Evolutionary conservation across 1,284 basidiomycete genomes (phyloP), one percentile per base, ranked within the genome.

Genomic region (Xerocomus amazonicus): DNA sequence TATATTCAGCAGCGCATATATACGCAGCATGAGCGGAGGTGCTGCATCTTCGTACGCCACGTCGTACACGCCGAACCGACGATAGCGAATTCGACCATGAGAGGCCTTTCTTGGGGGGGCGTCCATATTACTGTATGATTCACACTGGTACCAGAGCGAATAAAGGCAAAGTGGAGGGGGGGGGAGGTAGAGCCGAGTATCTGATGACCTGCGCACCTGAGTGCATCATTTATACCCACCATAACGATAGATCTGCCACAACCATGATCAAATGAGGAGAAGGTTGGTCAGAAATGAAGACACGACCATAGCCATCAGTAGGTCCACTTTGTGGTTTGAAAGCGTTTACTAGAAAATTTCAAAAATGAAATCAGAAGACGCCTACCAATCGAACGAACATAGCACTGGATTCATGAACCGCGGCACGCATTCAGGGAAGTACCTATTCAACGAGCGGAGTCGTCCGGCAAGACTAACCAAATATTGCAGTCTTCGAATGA

Each of bases 61-160:
- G 36, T 59, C 52, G 39, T 56, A 63, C 10, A 67, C 53, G 27
- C 63, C 62, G 23, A 47, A 46, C 9, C 48, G 54, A 33, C 51
- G 57, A 23, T 14, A 19, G 8, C 40, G 54, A 3, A 59, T 50
- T 34, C 34, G 51, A 40, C 13, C 8, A 13, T 4, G 23, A 10
- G 53, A 37, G n/a, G 42, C 7, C 28, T 45, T 50, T 38, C 2
- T 35, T 0, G 39, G 38, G 4, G 32, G 26, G 8, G 4, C 9
- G 34, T 51, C 27, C 49, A 55, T 53, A 28, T n/a, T 28, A 13
- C 16, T 6, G 32, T 4, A 35, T 37, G 33, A 28, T 1, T 13
- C 8, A 4, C 23, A 1, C 2, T n/a, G n/a, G n/a, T 29, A 3
- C 9, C 9, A 12, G 12, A 23, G 19, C 19, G 19, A 23, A 23